These are phyloP conservation scores for Penicillium sp. DNA, from an alignment of 2,329 filamentous ascomycete species.

Conservation along the genomic window DNA sequence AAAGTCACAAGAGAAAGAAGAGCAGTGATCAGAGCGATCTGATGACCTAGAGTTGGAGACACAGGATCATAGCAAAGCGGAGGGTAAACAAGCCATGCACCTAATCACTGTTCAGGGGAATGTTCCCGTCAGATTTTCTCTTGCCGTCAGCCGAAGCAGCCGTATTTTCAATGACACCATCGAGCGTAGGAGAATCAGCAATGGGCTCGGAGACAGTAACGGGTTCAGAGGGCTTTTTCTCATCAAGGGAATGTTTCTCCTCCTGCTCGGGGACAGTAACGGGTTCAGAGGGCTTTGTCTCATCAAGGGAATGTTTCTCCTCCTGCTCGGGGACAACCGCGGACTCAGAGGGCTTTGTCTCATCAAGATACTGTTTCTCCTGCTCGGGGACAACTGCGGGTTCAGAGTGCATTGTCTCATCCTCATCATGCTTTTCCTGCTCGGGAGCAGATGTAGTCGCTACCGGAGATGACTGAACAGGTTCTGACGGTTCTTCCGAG, in stretches of 20 bases:
- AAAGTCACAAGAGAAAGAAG: not conserved
- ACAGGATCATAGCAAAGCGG: not conserved
- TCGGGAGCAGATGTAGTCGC: not conserved
- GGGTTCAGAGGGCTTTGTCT: not conserved
- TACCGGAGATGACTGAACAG: not conserved
- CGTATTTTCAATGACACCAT: slow-evolving; percentile 25
- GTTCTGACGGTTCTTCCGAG: not conserved
- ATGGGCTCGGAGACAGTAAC: not conserved
- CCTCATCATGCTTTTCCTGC: not conserved
- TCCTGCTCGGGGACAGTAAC: not conserved
- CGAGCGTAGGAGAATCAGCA: slow-evolving; percentile 17
- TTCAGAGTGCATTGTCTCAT: not conserved
- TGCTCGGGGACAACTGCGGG: too few species aligned
- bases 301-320: not conserved
- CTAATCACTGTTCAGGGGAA: slow-evolving; percentile 6
- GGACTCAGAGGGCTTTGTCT: not conserved
- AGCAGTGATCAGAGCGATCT: not conserved
- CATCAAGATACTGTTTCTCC: not conserved
- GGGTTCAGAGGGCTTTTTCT: not conserved
- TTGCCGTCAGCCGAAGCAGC: slow-evolving; percentile 30
- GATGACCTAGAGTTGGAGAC: not conserved
- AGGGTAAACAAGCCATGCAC: not conserved
- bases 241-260: not conserved
- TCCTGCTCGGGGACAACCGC: not conserved
- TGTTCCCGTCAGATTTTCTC: slow-evolving; percentile 24